A percentile compares a stretch with the other conserved stretches of the same genome.
Conservation (phyloP, 73 alveolate species). For the Breviolum minutum region DNA sequence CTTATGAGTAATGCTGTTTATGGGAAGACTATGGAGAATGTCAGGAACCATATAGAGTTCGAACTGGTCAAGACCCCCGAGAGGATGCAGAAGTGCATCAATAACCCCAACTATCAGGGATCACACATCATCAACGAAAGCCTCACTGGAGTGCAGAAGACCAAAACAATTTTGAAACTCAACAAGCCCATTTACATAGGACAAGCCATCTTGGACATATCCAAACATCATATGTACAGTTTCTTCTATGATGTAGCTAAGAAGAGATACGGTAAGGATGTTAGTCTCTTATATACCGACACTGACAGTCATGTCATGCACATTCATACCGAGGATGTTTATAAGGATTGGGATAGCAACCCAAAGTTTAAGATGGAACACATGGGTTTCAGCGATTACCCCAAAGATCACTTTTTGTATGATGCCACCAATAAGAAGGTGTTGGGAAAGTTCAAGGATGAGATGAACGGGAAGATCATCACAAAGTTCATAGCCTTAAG, state of each 20-base stretch:
- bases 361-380: not conserved
- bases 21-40: slow-evolving; percentile 14
- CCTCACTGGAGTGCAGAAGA: not conserved
- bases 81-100: not conserved
- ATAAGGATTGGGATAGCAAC: not conserved
- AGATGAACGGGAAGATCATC: not conserved
- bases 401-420: not conserved
- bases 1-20: not conserved
- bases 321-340: not conserved
- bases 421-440: slow-evolving; percentile 8
- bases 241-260: not conserved
- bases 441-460: not conserved
- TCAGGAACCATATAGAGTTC: not conserved
- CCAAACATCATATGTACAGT: not conserved
- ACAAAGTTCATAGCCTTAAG: not conserved
- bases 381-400: not conserved
- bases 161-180: not conserved
- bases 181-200: not conserved
- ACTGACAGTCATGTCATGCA: not conserved
- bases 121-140: not conserved
- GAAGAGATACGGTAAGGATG: not conserved
- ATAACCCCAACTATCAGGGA: not conserved
- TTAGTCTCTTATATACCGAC: not conserved
- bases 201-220: not conserved
- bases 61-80: not conserved